Conservation (phyloP, 768 basidiomycete genomes). For the Sarcomyxa edulis region DNA sequence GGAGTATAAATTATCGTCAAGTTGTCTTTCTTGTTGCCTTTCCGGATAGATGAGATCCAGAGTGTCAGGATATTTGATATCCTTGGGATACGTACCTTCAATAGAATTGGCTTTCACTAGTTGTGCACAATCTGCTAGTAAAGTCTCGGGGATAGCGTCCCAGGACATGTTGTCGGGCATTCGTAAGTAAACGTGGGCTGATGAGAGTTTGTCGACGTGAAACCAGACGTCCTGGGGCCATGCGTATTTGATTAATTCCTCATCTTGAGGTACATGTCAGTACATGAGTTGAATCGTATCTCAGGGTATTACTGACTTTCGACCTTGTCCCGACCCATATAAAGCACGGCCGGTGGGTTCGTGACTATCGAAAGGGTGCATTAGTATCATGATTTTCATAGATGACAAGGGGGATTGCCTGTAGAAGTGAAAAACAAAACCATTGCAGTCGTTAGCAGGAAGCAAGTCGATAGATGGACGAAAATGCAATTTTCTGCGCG, state of each 20-base stretch:
- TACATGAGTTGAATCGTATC: not conserved
- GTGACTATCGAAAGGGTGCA: constrained; percentile 38
- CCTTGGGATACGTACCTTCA: constrained; percentile 52
- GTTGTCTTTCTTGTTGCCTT: constrained; percentile 97
- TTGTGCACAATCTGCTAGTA: constrained; percentile 86
- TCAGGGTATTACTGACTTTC: constrained; percentile 90
- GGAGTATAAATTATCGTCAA: constrained; percentile 93
- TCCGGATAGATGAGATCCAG: not conserved
- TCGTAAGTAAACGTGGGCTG: constrained; percentile 95
- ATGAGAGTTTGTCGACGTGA: constrained; percentile 97
- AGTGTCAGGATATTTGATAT: not conserved
- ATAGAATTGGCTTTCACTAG: constrained; percentile 98
- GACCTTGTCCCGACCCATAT: constrained; percentile 97
- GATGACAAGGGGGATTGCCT: constrained; percentile 17
- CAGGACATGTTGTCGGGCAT: constrained; percentile 78
- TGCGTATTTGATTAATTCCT: constrained; percentile 90
- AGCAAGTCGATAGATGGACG: no score
- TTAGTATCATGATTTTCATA: constrained; percentile 8
- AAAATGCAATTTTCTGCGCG: no score
- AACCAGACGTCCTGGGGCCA: constrained; percentile 91
- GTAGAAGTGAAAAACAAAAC: constrained; percentile 61
- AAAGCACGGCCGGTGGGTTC: constrained; percentile 65
- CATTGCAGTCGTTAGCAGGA: no score
- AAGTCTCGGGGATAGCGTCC: constrained; percentile 78
- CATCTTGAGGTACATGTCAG: constrained; percentile 52